Base-by-base conservation (phyloP, 139 green algal species). In the Chlamydomonas eustigma region DNA sequence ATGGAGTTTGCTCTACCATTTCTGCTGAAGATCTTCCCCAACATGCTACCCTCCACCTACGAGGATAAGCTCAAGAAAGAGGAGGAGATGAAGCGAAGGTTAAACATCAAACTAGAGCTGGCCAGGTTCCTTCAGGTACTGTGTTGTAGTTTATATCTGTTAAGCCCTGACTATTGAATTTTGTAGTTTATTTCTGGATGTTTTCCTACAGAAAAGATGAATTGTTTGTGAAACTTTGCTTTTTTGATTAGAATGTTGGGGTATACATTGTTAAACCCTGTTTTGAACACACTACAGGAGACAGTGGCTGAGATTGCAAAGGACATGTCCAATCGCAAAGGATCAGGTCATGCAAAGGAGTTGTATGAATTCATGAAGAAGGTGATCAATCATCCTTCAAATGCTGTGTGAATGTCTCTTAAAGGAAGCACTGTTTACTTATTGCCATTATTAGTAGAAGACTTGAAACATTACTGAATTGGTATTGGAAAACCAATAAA, bases 11-110 rank as follows among this genome's bases (percentile, higher is more conserved):
- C 94, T 51, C 88, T 99, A 75, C 96, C 96, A 8, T 75, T 99
- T 22, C 89, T 93, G 71, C 87, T 99, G 66, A 91, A 88, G 71
- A 75, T 99, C 22, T 99, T 99, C 88, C 96, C 96, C 70, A 98
- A 99, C 90, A 98, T 99, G 95, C 91, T 99, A 71, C 96, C 96
- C 39, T 95, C 88, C 75, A 99, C 96, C 2, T 99, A 98, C 77
- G 88, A 97, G 87, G 90, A 96, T 81, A 96, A 96, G 85, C 83
- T 97, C 58, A 94, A 97, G 79, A 90, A 92, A 82, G 92, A 98
- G 90, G 96, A 98, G 87, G 87, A 98, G 80, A 80, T 98, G 71
- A 98, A 98, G 89, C 90, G 93, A 79, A 78, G 86, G 38, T 82
- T 99, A 36, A 71, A 78, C 4, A 84, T 91, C 35, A 94, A 94